Percentiles rank a stretch among this genome's conserved stretches.
phyloP scores from a whole-genome alignment of 1,139 yeast genomes.

The Blastobotrys arbuscula region DNA sequence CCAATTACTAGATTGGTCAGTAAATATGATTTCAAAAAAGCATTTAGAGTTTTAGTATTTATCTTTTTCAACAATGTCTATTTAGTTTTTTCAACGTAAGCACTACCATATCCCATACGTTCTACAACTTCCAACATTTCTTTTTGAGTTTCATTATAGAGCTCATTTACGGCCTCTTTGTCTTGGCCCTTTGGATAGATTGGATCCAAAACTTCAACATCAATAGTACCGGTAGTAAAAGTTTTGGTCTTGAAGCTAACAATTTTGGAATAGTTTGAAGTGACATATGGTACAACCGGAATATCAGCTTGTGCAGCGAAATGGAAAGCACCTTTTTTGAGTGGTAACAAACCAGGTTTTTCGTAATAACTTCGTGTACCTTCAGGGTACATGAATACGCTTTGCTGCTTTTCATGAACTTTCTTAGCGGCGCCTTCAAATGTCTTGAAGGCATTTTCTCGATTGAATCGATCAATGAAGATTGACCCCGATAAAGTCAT shows the following conservation, averaged over 20 bases:
- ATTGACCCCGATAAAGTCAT: constrained; percentile 87
- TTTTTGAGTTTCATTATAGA: constrained; percentile 38
- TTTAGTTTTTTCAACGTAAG: not conserved
- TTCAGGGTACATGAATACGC: constrained; percentile 80
- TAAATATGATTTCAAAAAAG: not conserved
- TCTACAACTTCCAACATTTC: constrained; percentile 38
- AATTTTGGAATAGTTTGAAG: constrained; percentile 74
- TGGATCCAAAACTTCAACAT: constrained; percentile 63
- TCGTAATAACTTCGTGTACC: constrained; percentile 85
- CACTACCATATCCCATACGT: constrained; percentile 29
- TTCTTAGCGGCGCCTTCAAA: constrained; percentile 61
- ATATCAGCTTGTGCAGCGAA: constrained; percentile 88
- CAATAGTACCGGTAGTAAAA: constrained; percentile 50
- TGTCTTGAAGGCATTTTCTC: constrained; percentile 67
- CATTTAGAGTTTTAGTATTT: too few relatives aligned
- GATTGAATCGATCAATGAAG: constrained; percentile 79
- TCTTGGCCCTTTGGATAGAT: constrained; percentile 53
- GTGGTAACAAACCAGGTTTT: constrained; percentile 67
- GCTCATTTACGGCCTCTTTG: constrained; percentile 51
- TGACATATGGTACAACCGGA: constrained; percentile 83
- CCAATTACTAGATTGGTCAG: constrained; percentile 16
- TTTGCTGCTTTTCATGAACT: constrained; percentile 56
- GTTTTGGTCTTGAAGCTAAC: constrained; percentile 52
- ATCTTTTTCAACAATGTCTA: not conserved
- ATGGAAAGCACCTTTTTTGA: constrained; percentile 97